A percentile compares a stretch with the other conserved stretches of the same genome.
Evolutionary conservation across 495 filamentous ascomycete species (phyloP).

Genomic region (Bombardia bombarda): DNA sequence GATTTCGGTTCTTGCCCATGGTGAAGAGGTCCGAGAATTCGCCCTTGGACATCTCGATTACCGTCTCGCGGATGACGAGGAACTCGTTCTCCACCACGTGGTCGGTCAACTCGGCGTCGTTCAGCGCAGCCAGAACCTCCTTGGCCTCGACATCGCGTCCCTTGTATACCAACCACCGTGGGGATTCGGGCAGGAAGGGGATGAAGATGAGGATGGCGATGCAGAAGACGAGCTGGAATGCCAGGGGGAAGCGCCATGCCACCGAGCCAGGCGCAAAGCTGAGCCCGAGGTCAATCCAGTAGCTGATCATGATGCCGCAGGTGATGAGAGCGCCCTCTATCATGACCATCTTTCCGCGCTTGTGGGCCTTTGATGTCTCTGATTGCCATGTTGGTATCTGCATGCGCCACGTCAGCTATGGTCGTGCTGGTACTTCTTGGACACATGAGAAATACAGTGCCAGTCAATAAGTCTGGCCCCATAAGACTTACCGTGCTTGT

Average conservation of each 20-base stretch:
- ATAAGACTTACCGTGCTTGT: constrained; percentile 27
- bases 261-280: constrained; percentile 56
- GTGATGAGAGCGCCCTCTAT: constrained; percentile 68
- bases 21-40: constrained; percentile 63
- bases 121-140: constrained; percentile 53
- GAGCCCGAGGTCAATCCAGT: constrained; percentile 70
- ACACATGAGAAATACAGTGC: too few species aligned
- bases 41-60: constrained; percentile 63
- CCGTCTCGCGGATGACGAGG: constrained; percentile 65
- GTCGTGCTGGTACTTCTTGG: not conserved
- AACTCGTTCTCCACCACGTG: constrained; percentile 55
- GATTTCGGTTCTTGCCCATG: constrained; percentile 61
- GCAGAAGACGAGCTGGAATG: constrained; percentile 48
- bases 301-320: constrained; percentile 61
- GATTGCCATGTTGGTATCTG: constrained; percentile 69
- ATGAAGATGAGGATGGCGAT: constrained; percentile 43
- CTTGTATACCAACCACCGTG: constrained; percentile 48
- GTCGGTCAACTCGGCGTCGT: constrained; percentile 45
- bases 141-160: constrained; percentile 40
- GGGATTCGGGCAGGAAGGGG: constrained; percentile 50
- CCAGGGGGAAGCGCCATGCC: constrained; percentile 69
- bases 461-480: too few species aligned
- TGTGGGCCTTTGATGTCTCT: constrained; percentile 66
- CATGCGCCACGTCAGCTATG: constrained; percentile 7
- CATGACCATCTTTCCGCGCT: constrained; percentile 71